A percentile compares a stretch with the other conserved stretches of the same genome.
Conservation (phyloP, 805 yeast genomes). For the Suhomyces xylopsoci region DNA sequence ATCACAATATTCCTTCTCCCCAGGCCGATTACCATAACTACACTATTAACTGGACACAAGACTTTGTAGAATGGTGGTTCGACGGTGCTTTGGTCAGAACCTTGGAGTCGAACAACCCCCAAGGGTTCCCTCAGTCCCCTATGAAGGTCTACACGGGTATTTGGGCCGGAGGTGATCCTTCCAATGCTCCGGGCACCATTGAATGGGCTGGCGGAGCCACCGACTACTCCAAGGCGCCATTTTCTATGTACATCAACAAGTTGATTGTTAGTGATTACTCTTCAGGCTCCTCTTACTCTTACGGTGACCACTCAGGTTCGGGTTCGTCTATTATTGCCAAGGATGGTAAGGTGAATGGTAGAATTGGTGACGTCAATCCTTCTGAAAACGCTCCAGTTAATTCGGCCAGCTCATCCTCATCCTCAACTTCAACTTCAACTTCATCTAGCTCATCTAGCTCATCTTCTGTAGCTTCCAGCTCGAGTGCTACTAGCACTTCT, state of each 20-base stretch:
- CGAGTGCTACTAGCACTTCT: background rate
- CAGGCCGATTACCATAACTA: slow-evolving; percentile 13
- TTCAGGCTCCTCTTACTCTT: slow-evolving; percentile 45
- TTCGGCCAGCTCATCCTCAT: slow-evolving; percentile 4
- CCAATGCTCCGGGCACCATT: slow-evolving; percentile 19
- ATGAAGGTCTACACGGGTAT: slow-evolving; percentile 26
- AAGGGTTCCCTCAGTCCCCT: slow-evolving; percentile 17
- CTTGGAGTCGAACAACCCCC: slow-evolving; percentile 9
- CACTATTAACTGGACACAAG: slow-evolving; percentile 14
- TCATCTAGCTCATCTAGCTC: slow-evolving; percentile 1
- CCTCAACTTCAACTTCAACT: slow-evolving; percentile 1
- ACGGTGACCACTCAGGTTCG: slow-evolving; percentile 52
- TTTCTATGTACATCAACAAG: slow-evolving; percentile 18
- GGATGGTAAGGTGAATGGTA: slow-evolving; percentile 62
- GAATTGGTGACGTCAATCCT: slow-evolving; percentile 45
- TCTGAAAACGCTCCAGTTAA: slow-evolving; percentile 26
- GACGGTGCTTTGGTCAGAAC: slow-evolving; percentile 12
- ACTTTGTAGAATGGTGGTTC: slow-evolving; percentile 10
- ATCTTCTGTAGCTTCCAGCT: background rate
- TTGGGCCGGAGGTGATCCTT: slow-evolving; percentile 52
- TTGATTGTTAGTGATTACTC: slow-evolving; percentile 42
- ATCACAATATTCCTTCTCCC: slow-evolving; percentile 10
- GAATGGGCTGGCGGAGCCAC: slow-evolving; percentile 26
- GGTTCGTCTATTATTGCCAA: slow-evolving; percentile 59
- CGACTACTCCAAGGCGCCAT: slow-evolving; percentile 21